Conservation (phyloP, 1,139 yeast species). For the Taphrina betulina region DNA sequence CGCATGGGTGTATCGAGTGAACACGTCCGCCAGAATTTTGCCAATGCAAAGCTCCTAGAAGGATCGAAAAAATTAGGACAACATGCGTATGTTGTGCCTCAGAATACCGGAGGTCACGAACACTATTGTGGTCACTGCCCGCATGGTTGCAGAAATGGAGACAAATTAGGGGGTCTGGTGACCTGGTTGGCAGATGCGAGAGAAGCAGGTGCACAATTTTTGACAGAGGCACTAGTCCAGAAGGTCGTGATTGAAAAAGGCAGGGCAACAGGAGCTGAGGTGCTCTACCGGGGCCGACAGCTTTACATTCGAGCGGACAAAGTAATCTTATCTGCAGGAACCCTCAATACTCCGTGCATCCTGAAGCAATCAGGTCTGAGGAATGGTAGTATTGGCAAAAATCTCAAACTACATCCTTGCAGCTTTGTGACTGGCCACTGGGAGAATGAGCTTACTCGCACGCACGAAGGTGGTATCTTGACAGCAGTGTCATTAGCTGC, state of each 20-base stretch:
- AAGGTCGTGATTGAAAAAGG: constrained; percentile 49
- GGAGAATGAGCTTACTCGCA: constrained; percentile 44
- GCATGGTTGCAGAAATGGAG: constrained; percentile 57
- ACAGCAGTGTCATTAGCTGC: constrained; percentile 54
- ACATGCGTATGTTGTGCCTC: constrained; percentile 49
- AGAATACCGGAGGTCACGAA: constrained; percentile 54
- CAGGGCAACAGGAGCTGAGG: constrained; percentile 51
- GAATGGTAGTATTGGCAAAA: constrained; percentile 56
- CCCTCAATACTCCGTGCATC: constrained; percentile 55
- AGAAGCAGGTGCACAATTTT: constrained; percentile 52
- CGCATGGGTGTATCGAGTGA: constrained; percentile 55
- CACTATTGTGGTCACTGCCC: constrained; percentile 58
- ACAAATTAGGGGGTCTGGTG: constrained; percentile 56
- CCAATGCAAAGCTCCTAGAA: constrained; percentile 52
- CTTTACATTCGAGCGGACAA: constrained; percentile 53
- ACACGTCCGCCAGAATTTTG: constrained; percentile 50
- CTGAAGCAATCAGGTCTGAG: constrained; percentile 56
- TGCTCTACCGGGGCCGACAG: constrained; percentile 42
- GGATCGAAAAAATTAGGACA: constrained; percentile 53
- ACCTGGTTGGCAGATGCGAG: constrained; percentile 58
- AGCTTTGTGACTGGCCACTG: constrained; percentile 51
- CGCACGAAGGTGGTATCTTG: constrained; percentile 52
- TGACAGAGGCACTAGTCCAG: constrained; percentile 53
- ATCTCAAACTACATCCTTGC: constrained; percentile 58
- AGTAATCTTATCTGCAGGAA: constrained; percentile 54